A percentile compares a stretch with the other conserved stretches of the same genome.
Conservation (phyloP, 78 protist genomes). For the Mastigamoeba balamuthi region DNA sequence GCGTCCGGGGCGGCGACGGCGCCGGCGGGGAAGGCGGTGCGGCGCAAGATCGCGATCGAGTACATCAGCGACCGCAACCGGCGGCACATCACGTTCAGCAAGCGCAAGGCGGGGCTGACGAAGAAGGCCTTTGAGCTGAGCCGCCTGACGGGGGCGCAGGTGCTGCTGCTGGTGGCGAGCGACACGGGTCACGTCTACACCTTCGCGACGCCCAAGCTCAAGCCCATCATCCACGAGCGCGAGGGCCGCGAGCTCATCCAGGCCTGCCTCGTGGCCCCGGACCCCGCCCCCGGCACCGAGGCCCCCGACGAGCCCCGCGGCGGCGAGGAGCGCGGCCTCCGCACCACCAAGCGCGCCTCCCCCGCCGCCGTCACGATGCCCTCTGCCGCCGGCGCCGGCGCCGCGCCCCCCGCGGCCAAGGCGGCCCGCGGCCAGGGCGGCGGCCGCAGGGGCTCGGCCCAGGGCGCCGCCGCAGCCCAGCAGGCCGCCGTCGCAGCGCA, state of each 20-base stretch:
- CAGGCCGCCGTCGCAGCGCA: no score
- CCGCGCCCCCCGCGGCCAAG: no score
- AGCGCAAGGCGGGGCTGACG: constrained; percentile 75
- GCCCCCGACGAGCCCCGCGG: no score
- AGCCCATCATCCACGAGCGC: constrained; percentile 76
- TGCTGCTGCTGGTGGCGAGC: constrained; percentile 75
- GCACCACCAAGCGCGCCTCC: no score
- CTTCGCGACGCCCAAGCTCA: constrained; percentile 88
- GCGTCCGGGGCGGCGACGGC: no score
- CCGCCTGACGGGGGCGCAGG: constrained; percentile 87
- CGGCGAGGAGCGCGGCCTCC: no score
- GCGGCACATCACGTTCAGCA: constrained; percentile 84
- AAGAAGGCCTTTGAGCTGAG: constrained; percentile 78
- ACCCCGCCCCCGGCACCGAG: constrained; percentile 1
- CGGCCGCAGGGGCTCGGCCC: no score
- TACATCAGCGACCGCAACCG: constrained; percentile 71
- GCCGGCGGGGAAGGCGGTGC: constrained; percentile 67
- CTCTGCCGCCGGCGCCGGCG: no score
- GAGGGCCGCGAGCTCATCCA: constrained; percentile 48
- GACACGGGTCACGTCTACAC: constrained; percentile 91
- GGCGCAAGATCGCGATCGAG: constrained; percentile 79
- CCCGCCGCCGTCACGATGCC: no score
- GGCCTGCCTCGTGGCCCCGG: constrained; percentile 39
- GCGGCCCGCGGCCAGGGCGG: no score
- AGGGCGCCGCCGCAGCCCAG: no score